phyloP scores from a whole-genome alignment of 805 yeast genomes.

The Myxozyma kluyveri region DNA sequence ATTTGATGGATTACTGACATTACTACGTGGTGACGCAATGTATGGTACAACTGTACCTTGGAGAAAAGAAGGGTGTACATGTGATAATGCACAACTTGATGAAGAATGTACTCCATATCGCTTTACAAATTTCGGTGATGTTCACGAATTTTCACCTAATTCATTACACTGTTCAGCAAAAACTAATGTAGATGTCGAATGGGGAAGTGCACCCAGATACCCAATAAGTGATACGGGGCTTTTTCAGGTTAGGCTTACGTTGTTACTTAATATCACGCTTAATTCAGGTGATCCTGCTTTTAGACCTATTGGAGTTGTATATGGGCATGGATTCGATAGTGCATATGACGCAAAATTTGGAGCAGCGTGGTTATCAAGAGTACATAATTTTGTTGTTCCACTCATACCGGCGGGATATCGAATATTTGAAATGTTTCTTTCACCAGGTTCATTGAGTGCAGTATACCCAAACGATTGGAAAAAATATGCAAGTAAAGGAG shows the following conservation, averaged over 20 bases:
- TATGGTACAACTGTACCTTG: slow-evolving; percentile 17
- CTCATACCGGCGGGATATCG: not conserved
- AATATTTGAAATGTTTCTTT: slow-evolving; percentile 15
- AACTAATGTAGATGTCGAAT: not conserved
- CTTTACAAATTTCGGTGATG: not conserved
- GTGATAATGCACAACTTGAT: slow-evolving; percentile 11
- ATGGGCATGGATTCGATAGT: slow-evolving; percentile 7
- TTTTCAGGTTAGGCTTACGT: not conserved
- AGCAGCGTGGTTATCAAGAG: slow-evolving; percentile 7
- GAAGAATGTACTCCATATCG: not conserved
- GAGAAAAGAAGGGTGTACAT: slow-evolving; percentile 9
- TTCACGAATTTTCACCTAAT: not conserved
- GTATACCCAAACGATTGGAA: not conserved
- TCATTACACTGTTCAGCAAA: not conserved
- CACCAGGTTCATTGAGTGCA: slow-evolving; percentile 26
- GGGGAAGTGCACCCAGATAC: not conserved
- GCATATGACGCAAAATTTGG: slow-evolving; percentile 8
- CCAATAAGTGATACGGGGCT: slow-evolving; percentile 1
- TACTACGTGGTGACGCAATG: slow-evolving; percentile 16
- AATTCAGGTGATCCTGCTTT: too few relatives aligned
- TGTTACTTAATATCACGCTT: not conserved
- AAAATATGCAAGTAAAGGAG: slow-evolving; percentile 1
- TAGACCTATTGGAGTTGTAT: slow-evolving; percentile 19
- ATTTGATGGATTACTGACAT: slow-evolving; percentile 10
- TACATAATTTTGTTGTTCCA: slow-evolving; percentile 7